A percentile compares a stretch with the other conserved stretches of the same genome.
phyloP scores from a whole-genome alignment of 345 rosid species.

The Bruguiera gymnorhiza region DNA sequence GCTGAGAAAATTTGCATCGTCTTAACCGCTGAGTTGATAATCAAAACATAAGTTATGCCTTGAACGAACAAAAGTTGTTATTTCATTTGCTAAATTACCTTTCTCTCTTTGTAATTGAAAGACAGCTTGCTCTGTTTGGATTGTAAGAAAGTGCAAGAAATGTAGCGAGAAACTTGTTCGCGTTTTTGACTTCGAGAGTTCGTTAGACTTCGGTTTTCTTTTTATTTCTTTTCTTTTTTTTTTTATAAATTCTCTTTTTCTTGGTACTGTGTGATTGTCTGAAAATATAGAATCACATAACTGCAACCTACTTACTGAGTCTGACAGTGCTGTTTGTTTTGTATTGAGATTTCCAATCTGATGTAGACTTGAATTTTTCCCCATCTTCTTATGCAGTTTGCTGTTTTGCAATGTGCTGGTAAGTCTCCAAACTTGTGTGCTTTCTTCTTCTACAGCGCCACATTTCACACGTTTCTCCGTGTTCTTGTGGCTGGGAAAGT shows the following conservation, averaged over 20 bases:
- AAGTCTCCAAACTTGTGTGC: conserved; percentile 5
- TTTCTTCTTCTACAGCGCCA: neutral
- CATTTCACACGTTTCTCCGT: neutral
- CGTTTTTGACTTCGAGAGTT: no score
- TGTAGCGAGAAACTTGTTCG: no score
- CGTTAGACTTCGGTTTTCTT: no score
- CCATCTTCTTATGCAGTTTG: conserved; percentile 27
- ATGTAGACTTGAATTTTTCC: neutral
- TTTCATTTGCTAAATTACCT: neutral
- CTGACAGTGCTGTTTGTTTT: no score
- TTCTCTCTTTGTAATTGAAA: neutral
- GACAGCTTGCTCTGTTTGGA: neutral
- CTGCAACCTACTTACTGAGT: no score
- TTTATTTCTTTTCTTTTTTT: no score
- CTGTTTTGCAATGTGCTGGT: conserved; percentile 37
- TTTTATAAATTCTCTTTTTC: no score
- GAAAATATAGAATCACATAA: no score
- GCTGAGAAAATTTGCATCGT: neutral
- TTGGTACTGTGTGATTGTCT: no score
- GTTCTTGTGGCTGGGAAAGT: neutral
- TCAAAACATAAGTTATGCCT: no score
- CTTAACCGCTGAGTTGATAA: neutral
- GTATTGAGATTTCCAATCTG: no score
- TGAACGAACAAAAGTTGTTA: neutral
- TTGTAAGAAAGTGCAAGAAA: neutral